phyloP scores from a whole-genome alignment of 2,329 filamentous ascomycete species.

The Ophiostoma sp. region DNA sequence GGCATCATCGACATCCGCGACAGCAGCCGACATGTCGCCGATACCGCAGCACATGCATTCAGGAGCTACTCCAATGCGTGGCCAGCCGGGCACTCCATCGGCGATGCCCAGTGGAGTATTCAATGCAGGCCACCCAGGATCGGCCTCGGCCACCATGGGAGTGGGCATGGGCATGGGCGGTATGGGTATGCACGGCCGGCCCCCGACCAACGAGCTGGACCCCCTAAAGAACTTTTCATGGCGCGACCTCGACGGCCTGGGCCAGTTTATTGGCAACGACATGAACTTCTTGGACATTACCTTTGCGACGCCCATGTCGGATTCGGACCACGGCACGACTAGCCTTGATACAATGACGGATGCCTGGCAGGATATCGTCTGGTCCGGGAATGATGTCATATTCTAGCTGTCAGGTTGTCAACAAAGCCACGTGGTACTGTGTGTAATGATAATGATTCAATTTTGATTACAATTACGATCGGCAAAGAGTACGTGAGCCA shows the following conservation, averaged over 20 bases:
- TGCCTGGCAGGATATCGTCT: slow-evolving; percentile 23
- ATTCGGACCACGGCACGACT: slow-evolving; percentile 19
- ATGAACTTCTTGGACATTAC: slow-evolving; percentile 21
- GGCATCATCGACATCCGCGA: background rate
- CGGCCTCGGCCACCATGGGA: background rate
- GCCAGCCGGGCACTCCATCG: background rate
- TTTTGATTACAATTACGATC: background rate
- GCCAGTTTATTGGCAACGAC: slow-evolving; percentile 23
- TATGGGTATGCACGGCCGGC: background rate
- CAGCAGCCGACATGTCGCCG: background rate
- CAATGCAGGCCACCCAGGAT: background rate
- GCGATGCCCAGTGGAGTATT: background rate
- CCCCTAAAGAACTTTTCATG: slow-evolving; percentile 22
- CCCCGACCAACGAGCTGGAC: slow-evolving; percentile 10
- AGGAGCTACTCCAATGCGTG: background rate
- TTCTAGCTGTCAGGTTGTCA: slow-evolving; percentile 10
- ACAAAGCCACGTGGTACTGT: background rate
- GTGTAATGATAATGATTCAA: slow-evolving; percentile 1
- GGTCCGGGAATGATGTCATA: slow-evolving; percentile 21
- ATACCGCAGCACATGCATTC: background rate
- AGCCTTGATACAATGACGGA: slow-evolving; percentile 18
- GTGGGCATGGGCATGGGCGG: slow-evolving; percentile 9
- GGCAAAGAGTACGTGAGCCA: background rate
- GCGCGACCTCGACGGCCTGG: slow-evolving; percentile 21
- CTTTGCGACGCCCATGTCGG: slow-evolving; percentile 22